phyloP scores from a whole-genome alignment of 495 filamentous ascomycete genomes.

The Podospora australis region DNA sequence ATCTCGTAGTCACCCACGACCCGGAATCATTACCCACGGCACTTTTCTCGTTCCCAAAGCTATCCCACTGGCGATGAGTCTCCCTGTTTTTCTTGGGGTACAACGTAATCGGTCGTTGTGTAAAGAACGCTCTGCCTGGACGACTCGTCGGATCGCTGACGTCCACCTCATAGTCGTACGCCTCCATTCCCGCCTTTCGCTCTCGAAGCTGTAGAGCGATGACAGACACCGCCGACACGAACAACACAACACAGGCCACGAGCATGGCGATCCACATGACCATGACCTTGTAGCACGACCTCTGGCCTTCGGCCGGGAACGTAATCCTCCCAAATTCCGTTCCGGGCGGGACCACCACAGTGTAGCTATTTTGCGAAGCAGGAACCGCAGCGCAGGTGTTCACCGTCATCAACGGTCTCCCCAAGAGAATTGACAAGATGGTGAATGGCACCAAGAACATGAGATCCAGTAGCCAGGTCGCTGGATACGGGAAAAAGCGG shows the following conservation, averaged over 20 bases:
- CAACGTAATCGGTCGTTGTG: neutral
- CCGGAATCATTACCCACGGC: no score
- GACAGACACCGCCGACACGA: slow-evolving; percentile 7
- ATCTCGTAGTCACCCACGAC: no score
- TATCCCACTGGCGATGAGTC: slow-evolving; percentile 2
- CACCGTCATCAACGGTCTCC: slow-evolving; percentile 53
- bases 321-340: slow-evolving; percentile 2
- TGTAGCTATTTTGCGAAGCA: neutral
- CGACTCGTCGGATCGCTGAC: neutral
- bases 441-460: slow-evolving; percentile 64
- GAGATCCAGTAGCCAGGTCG: slow-evolving; percentile 58
- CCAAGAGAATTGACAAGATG: slow-evolving; percentile 64
- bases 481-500: slow-evolving; percentile 63
- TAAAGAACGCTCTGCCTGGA: neutral
- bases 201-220: slow-evolving; percentile 6
- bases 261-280: slow-evolving; percentile 11
- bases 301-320: neutral
- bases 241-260: slow-evolving; percentile 5
- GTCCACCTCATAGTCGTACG: neutral
- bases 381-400: neutral
- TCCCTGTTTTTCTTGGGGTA: no score
- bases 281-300: slow-evolving; percentile 10
- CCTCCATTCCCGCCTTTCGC: neutral
- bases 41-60: no score
- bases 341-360: neutral